phyloP scores from a whole-genome alignment of 768 basidiomycete species.

The Thelephora ganbajun region DNA sequence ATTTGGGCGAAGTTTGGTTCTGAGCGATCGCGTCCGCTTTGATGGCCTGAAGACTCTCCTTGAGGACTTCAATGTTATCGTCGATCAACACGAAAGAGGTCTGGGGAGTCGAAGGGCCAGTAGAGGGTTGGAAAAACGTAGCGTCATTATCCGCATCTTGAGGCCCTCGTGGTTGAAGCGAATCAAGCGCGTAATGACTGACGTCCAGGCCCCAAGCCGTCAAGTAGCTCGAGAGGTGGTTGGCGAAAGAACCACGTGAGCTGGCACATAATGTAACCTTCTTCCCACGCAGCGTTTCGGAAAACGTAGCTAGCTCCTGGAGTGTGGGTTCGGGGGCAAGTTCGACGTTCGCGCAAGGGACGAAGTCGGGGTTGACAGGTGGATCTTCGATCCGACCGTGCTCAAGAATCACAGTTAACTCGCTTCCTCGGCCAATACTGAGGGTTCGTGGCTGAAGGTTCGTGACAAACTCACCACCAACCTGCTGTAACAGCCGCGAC shows the following conservation, averaged over 20 bases:
- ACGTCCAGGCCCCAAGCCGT: slow-evolving; percentile 95
- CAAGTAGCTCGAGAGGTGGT: slow-evolving; percentile 85
- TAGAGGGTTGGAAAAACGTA: slow-evolving; percentile 5
- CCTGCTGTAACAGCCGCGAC: slow-evolving; percentile 43
- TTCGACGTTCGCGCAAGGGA: slow-evolving; percentile 32
- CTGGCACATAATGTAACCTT: slow-evolving; percentile 76
- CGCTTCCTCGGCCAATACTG: slow-evolving; percentile 41
- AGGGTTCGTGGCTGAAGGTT: slow-evolving; percentile 29
- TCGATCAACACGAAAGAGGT: slow-evolving; percentile 81
- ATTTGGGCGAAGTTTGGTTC: slow-evolving; percentile 28
- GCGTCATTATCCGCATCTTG: slow-evolving; percentile 5
- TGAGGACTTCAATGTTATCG: slow-evolving; percentile 74
- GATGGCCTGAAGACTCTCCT: slow-evolving; percentile 56
- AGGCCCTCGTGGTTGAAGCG: slow-evolving; percentile 4
- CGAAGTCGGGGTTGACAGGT: slow-evolving; percentile 26
- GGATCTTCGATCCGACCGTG: slow-evolving; percentile 26
- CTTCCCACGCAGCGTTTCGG: slow-evolving; percentile 71
- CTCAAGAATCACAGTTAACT: slow-evolving; percentile 51
- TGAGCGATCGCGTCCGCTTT: slow-evolving; percentile 40
- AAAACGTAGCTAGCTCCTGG: slow-evolving; percentile 65
- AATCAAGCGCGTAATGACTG: slow-evolving; percentile 56
- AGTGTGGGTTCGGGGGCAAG: slow-evolving; percentile 63
- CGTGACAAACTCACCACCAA: slow-evolving; percentile 30
- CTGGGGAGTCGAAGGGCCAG: slow-evolving; percentile 12
- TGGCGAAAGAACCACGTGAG: slow-evolving; percentile 80